Conservation (phyloP, 1,139 yeast genomes). For the Yamadazyma sp. region DNA sequence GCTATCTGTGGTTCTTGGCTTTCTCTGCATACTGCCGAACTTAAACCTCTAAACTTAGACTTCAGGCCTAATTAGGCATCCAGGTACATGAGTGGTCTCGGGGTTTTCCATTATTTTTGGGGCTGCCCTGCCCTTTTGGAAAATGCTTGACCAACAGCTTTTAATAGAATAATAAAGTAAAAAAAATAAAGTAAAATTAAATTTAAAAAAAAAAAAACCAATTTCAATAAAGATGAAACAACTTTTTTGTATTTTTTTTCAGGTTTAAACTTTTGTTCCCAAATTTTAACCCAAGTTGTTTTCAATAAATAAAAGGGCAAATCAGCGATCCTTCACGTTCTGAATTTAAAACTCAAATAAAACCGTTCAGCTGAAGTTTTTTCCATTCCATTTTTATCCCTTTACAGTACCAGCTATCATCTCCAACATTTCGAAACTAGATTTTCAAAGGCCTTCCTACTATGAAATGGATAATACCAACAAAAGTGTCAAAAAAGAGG, state of each 20-base stretch:
- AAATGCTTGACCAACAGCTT: too few species aligned
- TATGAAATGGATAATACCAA: slow-evolving; percentile 8
- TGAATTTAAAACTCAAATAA: too few species aligned
- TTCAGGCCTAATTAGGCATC: too few species aligned
- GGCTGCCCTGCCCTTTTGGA: too few species aligned
- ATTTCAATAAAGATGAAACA: slow-evolving; percentile 6
- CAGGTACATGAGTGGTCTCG: too few species aligned
- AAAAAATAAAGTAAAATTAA: too few species aligned
- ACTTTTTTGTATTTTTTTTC: slow-evolving; percentile 1
- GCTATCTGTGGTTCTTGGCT: too few species aligned
- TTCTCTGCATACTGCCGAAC: too few species aligned
- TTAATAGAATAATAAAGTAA: too few species aligned
- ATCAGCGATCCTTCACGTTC: neutral
- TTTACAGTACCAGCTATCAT: neutral
- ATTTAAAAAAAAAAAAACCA: neutral
- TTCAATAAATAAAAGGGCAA: neutral
- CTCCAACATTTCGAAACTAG: neutral
- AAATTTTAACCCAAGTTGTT: neutral
- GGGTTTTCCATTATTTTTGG: too few species aligned
- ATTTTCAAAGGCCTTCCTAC: neutral
- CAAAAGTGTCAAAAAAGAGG: slow-evolving; percentile 2
- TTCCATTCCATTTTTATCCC: neutral
- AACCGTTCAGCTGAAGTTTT: too few species aligned
- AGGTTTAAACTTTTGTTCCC: slow-evolving; percentile 1
- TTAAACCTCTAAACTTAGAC: too few species aligned